Percentiles rank a stretch among this genome's conserved stretches.
phyloP scores from a whole-genome alignment of 2,329 filamentous ascomycete genomes.

The Fusarium protoensiforme region DNA sequence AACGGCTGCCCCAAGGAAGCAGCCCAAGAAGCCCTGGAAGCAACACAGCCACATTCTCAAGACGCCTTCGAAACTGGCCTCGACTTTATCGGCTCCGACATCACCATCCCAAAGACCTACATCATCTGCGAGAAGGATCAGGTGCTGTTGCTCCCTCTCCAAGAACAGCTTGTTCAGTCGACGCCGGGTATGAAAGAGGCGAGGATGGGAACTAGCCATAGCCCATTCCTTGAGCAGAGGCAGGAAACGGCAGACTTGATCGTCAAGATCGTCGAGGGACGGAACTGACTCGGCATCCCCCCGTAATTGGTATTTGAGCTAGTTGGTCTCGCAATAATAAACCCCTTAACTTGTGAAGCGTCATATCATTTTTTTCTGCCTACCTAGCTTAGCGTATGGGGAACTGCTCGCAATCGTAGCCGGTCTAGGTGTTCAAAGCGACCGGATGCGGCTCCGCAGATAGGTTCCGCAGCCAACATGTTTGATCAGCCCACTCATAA shows the following conservation, averaged over 20 bases:
- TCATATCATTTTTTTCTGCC: not conserved
- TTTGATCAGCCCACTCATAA: not conserved
- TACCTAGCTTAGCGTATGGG: not conserved
- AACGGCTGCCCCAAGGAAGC: not conserved
- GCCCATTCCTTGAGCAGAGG: not conserved
- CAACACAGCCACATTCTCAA: not conserved
- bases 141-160: not conserved
- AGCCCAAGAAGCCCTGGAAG: not conserved
- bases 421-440: not conserved
- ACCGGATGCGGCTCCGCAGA: constrained; percentile 1
- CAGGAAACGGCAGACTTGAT: not conserved
- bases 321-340: not conserved
- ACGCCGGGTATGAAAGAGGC: not conserved
- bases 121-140: not conserved
- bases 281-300: not conserved
- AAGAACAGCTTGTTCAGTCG: not conserved
- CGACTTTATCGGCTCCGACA: not conserved
- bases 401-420: not conserved
- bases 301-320: not conserved
- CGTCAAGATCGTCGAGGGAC: not conserved
- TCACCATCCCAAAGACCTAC: not conserved
- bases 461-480: not conserved
- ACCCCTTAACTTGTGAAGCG: not conserved
- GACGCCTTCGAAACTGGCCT: not conserved
- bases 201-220: not conserved